phyloP scores from a whole-genome alignment of 192 early-diverging fungal species.

The Backusella sp. region DNA sequence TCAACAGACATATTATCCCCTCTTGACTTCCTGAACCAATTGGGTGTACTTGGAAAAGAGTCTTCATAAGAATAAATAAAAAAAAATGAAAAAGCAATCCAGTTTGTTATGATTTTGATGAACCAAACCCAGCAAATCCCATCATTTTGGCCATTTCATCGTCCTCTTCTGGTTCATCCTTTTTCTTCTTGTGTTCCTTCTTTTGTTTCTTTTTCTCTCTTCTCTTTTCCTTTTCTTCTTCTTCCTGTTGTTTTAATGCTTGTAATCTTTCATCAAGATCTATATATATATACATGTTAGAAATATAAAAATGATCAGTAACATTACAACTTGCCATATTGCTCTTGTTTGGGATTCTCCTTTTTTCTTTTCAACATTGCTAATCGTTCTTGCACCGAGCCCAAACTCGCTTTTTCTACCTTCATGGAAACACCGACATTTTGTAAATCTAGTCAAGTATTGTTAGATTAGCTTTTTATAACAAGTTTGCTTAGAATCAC shows the following conservation, averaged over 20 bases:
- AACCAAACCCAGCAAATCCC: constrained; percentile 63
- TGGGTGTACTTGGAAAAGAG: constrained; percentile 61
- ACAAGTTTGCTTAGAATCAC: too few relatives aligned
- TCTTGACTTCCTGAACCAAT: constrained; percentile 75
- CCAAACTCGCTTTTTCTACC: constrained; percentile 73
- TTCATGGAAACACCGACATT: constrained; percentile 81
- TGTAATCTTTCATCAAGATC: constrained; percentile 72
- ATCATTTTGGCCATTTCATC: constrained; percentile 75
- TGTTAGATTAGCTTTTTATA: too few relatives aligned
- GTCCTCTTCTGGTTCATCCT: constrained; percentile 41
- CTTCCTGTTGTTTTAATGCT: constrained; percentile 63
- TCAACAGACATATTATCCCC: constrained; percentile 88
- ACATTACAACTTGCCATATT: constrained; percentile 44
- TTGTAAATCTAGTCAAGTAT: constrained; percentile 62
- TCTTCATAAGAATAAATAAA: constrained; percentile 21
- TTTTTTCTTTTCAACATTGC: constrained; percentile 68
- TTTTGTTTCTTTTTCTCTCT: constrained; percentile 56
- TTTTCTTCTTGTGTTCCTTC: constrained; percentile 46
- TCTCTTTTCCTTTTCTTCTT: constrained; percentile 61
- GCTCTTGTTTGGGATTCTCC: constrained; percentile 50
- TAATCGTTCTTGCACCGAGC: constrained; percentile 74
- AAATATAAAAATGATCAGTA: not conserved
- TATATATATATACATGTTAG: constrained; percentile 15
- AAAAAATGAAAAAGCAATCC: not conserved
- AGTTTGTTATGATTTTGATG: constrained; percentile 39